Evolutionary conservation across 768 basidiomycete genomes (phyloP).

Genomic region (Naganishia kalamii): DNA sequence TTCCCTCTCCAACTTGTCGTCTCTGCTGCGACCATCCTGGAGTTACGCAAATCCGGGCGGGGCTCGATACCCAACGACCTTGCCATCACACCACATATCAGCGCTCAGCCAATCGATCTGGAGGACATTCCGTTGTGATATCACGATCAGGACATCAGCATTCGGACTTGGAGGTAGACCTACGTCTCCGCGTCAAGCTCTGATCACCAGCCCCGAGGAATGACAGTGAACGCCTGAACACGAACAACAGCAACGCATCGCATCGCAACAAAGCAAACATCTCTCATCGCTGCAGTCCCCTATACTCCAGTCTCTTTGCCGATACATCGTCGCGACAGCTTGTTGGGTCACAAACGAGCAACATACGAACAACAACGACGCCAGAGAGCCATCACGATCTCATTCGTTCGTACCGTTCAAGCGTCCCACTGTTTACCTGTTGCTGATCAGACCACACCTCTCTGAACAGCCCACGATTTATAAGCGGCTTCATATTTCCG

Average conservation of each 20-base stretch:
- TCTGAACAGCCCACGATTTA: not conserved
- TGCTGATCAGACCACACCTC: too few species aligned
- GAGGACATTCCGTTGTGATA: not conserved
- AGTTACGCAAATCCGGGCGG: not conserved
- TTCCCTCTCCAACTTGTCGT: not conserved
- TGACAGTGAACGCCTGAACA: not conserved
- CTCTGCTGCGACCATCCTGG: not conserved
- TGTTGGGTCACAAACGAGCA: conserved; percentile 14
- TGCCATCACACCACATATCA: not conserved
- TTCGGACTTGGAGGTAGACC: too few species aligned
- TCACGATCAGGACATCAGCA: not conserved
- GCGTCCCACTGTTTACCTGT: too few species aligned
- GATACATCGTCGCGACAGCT: not conserved
- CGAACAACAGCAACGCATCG: not conserved
- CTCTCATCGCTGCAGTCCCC: not conserved
- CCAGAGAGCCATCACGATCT: too few species aligned
- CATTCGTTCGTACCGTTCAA: too few species aligned
- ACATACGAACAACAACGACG: too few species aligned
- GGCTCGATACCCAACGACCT: not conserved
- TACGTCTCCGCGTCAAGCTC: too few species aligned
- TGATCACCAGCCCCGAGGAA: too few species aligned
- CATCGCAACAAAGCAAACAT: not conserved
- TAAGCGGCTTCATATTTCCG: not conserved
- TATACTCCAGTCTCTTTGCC: not conserved
- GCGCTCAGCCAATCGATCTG: not conserved